These are phyloP conservation scores for Botrytis fabae DNA, from an alignment of 2,329 filamentous ascomycete genomes.

Conservation along the genomic window DNA sequence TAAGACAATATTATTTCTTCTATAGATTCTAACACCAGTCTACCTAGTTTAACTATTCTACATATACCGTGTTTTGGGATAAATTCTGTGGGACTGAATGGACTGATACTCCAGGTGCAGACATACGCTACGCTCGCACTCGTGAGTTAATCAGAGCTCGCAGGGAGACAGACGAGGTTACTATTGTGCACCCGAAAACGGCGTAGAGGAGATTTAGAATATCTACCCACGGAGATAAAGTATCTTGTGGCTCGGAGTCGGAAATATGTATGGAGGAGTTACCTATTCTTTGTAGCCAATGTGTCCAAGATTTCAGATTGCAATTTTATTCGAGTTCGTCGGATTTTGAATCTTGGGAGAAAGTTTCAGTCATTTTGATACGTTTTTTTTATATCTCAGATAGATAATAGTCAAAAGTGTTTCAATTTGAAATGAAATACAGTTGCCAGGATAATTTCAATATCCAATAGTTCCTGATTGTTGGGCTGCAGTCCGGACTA, in stretches of 20 bases:
- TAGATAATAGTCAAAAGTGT: background rate
- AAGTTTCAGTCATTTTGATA: background rate
- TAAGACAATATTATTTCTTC: background rate
- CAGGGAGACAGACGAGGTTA: background rate
- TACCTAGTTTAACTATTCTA: slow-evolving; percentile 21
- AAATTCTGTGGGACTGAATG: slow-evolving; percentile 20
- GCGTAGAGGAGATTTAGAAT: background rate
- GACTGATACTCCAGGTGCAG: slow-evolving; percentile 17
- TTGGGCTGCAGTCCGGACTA: background rate
- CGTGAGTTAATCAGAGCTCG: slow-evolving; percentile 16
- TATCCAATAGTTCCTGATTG: background rate
- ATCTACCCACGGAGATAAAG: background rate
- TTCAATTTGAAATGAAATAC: background rate
- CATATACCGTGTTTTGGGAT: slow-evolving; percentile 25
- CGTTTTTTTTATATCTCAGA: background rate
- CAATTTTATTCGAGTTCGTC: background rate
- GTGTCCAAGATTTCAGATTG: background rate
- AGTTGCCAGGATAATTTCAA: background rate
- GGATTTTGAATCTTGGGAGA: background rate
- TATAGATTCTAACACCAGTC: background rate
- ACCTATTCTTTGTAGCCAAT: background rate
- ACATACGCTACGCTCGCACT: slow-evolving; percentile 17
- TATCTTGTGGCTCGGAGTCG: background rate
- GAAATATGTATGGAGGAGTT: background rate
- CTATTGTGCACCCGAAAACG: background rate